These are phyloP conservation scores for Pichia thaimueangensis DNA, from an alignment of 805 yeast species.

Conservation along the genomic window DNA sequence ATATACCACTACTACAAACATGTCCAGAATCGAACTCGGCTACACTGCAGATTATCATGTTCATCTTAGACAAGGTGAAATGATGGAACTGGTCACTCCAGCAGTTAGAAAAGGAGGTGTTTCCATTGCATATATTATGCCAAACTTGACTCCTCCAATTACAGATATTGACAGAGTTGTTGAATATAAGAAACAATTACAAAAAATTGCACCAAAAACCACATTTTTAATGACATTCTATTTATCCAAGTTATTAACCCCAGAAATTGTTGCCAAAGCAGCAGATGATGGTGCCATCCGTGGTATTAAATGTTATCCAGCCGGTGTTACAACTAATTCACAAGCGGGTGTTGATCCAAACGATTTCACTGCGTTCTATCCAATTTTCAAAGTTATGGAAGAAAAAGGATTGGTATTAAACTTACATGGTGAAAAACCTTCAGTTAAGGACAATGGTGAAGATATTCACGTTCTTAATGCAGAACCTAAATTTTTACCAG, in stretches of 20 bases:
- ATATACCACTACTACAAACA: slow-evolving; percentile 1
- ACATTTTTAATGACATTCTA: slow-evolving; percentile 90
- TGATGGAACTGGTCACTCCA: slow-evolving; percentile 91
- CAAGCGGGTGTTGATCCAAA: slow-evolving; percentile 88
- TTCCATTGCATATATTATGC: slow-evolving; percentile 92
- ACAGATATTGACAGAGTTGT: slow-evolving; percentile 68
- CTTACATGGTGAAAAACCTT: slow-evolving; percentile 94
- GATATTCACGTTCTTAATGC: slow-evolving; percentile 91
- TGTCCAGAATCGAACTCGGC: slow-evolving; percentile 46
- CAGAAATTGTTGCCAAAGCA: slow-evolving; percentile 77
- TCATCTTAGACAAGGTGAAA: slow-evolving; percentile 86
- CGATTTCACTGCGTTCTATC: slow-evolving; percentile 83
- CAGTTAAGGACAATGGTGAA: slow-evolving; percentile 41
- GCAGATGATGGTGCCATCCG: slow-evolving; percentile 59
- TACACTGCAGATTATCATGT: slow-evolving; percentile 90
- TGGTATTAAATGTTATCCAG: slow-evolving; percentile 97
- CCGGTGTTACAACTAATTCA: slow-evolving; percentile 98
- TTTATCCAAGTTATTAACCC: slow-evolving; percentile 70
- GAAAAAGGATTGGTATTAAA: slow-evolving; percentile 71
- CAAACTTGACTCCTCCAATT: slow-evolving; percentile 89
- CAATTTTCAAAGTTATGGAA: slow-evolving; percentile 85
- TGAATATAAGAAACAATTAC: slow-evolving; percentile 59
- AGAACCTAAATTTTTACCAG: slow-evolving; percentile 88
- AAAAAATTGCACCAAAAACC: slow-evolving; percentile 67
- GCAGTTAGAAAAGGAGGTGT: slow-evolving; percentile 87